A percentile compares a stretch with the other conserved stretches of the same genome.
phyloP scores from a whole-genome alignment of 2,329 filamentous ascomycete species.

The Pyrenochaeta sp. region DNA sequence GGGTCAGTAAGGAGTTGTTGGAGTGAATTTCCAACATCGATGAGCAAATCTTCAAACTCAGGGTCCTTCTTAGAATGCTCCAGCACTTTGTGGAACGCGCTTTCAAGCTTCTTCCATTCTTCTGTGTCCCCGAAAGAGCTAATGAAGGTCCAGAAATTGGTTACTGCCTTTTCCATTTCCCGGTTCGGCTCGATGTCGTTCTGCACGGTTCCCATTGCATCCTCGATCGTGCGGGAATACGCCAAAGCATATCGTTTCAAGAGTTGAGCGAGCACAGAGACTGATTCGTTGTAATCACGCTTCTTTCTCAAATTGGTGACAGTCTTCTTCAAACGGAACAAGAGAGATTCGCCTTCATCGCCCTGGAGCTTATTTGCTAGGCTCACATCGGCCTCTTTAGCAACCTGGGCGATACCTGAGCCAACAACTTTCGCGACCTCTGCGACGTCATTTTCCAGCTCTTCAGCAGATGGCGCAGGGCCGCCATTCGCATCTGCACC shows the following conservation, averaged over 20 bases:
- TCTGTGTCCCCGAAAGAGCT: conserved; percentile 77
- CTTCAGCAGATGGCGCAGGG: conserved; percentile 63
- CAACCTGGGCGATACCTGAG: conserved; percentile 55
- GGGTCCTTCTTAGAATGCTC: conserved; percentile 78
- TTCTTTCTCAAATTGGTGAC: conserved; percentile 77
- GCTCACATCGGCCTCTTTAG: conserved; percentile 70
- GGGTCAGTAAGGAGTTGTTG: conserved; percentile 87
- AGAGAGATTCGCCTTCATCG: conserved; percentile 74
- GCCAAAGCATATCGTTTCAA: conserved; percentile 78
- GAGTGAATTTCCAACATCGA: conserved; percentile 74
- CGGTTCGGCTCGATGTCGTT: conserved; percentile 76
- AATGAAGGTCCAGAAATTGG: conserved; percentile 81
- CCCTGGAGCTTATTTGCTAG: conserved; percentile 75
- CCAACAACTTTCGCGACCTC: conserved; percentile 56
- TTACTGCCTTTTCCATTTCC: conserved; percentile 76
- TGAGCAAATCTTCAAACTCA: conserved; percentile 80
- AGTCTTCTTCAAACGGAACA: conserved; percentile 78
- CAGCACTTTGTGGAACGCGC: conserved; percentile 73
- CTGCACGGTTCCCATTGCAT: conserved; percentile 70
- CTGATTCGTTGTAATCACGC: conserved; percentile 84
- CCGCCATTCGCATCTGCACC: conserved; percentile 59
- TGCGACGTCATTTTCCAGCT: conserved; percentile 62
- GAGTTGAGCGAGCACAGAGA: conserved; percentile 77
- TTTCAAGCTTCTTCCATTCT: conserved; percentile 78
- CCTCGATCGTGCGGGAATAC: conserved; percentile 76